Percentiles rank a stretch among this genome's conserved stretches.
phyloP scores from a whole-genome alignment of 129 eudicot species.

The Artemisia annua region DNA sequence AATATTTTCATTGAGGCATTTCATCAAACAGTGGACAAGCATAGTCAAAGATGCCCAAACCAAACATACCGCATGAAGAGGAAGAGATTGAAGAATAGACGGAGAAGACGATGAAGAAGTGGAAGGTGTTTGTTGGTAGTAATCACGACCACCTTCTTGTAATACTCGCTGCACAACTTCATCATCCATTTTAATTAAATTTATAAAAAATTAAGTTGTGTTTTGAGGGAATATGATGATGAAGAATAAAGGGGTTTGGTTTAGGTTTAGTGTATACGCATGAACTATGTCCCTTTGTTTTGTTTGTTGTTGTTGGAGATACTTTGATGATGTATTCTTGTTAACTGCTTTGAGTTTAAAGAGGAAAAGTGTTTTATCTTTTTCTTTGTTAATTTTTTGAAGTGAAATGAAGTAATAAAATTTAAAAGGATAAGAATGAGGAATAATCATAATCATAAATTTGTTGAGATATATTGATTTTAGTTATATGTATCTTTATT shows the following conservation, averaged over 20 bases:
- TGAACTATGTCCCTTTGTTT: constrained; percentile 30
- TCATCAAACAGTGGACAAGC: too few relatives aligned
- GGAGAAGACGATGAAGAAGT: constrained; percentile 87
- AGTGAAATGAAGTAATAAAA: too few relatives aligned
- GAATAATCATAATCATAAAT: too few relatives aligned
- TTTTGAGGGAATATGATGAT: not conserved
- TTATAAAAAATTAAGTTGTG: not conserved
- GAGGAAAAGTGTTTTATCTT: not conserved
- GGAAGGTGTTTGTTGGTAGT: constrained; percentile 75
- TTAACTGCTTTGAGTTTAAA: not conserved
- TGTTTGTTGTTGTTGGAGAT: not conserved
- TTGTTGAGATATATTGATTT: too few relatives aligned
- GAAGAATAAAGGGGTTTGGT: constrained; percentile 22
- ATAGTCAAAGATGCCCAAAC: not conserved
- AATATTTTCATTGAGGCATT: too few relatives aligned
- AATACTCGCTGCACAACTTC: constrained; percentile 80
- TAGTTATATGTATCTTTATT: too few relatives aligned
- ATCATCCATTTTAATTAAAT: constrained; percentile 59
- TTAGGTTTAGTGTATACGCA: constrained; percentile 39
- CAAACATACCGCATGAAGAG: constrained; percentile 83
- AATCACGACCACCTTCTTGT: constrained; percentile 97
- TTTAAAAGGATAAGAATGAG: too few relatives aligned
- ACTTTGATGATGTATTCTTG: not conserved
- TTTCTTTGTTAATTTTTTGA: not conserved
- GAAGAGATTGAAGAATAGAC: constrained; percentile 95